phyloP scores from a whole-genome alignment of 768 basidiomycete species.

The Lentinus tigrinus region DNA sequence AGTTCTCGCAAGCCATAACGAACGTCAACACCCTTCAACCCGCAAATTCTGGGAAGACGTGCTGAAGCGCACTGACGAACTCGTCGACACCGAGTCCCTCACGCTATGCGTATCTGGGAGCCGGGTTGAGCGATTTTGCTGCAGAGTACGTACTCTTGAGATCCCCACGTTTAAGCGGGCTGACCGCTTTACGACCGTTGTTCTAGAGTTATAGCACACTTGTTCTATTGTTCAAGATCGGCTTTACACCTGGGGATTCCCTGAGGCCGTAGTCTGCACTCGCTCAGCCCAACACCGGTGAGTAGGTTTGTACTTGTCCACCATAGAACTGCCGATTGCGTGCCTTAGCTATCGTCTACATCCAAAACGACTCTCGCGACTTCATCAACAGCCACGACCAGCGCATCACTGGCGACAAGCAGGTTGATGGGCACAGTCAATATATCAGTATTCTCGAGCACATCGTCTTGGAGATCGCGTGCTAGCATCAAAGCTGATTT shows the following conservation, averaged over 20 bases:
- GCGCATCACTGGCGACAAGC: slow-evolving; percentile 41
- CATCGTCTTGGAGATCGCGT: background rate
- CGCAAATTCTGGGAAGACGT: slow-evolving; percentile 58
- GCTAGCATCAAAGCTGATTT: background rate
- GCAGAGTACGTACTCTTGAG: slow-evolving; percentile 42
- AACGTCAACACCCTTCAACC: slow-evolving; percentile 55
- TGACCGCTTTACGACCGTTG: background rate
- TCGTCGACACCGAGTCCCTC: slow-evolving; percentile 60
- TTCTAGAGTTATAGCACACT: slow-evolving; percentile 62
- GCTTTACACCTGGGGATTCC: slow-evolving; percentile 62
- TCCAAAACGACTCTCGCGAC: slow-evolving; percentile 47
- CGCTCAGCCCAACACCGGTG: background rate
- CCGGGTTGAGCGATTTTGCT: slow-evolving; percentile 58
- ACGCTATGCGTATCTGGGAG: slow-evolving; percentile 69
- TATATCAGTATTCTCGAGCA: slow-evolving; percentile 35
- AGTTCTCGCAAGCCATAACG: slow-evolving; percentile 34
- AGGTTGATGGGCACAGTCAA: slow-evolving; percentile 64
- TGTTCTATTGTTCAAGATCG: slow-evolving; percentile 64
- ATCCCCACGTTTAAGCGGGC: too few relatives aligned
- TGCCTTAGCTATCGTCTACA: slow-evolving; percentile 48
- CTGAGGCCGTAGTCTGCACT: slow-evolving; percentile 41
- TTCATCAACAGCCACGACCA: slow-evolving; percentile 56
- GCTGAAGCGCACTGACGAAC: slow-evolving; percentile 48
- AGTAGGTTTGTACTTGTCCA: background rate
- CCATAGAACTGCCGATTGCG: background rate